Evolutionary conservation across 1,284 basidiomycete genomes (phyloP).

Genomic region (Ustilago esculenta): DNA sequence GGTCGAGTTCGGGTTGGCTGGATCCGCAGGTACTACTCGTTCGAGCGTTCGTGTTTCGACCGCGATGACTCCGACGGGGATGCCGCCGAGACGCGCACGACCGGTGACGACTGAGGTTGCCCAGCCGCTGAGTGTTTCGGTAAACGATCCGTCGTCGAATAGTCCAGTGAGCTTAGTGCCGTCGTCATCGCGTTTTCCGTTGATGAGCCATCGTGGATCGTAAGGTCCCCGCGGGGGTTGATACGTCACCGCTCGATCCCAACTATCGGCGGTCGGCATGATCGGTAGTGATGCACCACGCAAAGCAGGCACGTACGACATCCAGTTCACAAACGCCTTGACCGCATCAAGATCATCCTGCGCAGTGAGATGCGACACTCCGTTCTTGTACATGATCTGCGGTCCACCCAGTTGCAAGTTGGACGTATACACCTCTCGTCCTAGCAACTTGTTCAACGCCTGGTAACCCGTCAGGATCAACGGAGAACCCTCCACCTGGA

Average conservation of each 20-base stretch:
- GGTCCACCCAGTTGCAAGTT: slow-evolving; percentile 99
- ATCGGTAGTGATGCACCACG: slow-evolving; percentile 49
- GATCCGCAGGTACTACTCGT: slow-evolving; percentile 95
- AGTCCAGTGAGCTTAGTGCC: slow-evolving; percentile 75
- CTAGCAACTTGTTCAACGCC: slow-evolving; percentile 98
- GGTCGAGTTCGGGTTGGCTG: slow-evolving; percentile 96
- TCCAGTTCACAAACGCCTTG: slow-evolving; percentile 77
- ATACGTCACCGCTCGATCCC: slow-evolving; percentile 94
- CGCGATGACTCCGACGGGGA: slow-evolving; percentile 96
- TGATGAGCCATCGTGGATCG: slow-evolving; percentile 97
- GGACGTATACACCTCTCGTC: slow-evolving; percentile 98
- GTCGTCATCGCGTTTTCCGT: slow-evolving; percentile 87
- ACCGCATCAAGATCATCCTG: slow-evolving; percentile 79
- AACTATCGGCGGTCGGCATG: slow-evolving; percentile 69
- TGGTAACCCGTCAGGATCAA: slow-evolving; percentile 98
- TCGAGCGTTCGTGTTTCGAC: slow-evolving; percentile 98
- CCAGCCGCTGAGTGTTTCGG: slow-evolving; percentile 78
- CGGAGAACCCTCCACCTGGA: slow-evolving; percentile 98
- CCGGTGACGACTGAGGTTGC: slow-evolving; percentile 74
- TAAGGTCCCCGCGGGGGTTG: slow-evolving; percentile 91
- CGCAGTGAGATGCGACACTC: slow-evolving; percentile 95
- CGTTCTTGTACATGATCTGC: slow-evolving; percentile 72
- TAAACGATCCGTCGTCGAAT: slow-evolving; percentile 96
- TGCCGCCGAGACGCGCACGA: slow-evolving; percentile 93
- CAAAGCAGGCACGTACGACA: slow-evolving; percentile 80